Evolutionary conservation across 164 flowering plant genomes (phyloP).

Genomic region (Warburgia ugandensis): DNA sequence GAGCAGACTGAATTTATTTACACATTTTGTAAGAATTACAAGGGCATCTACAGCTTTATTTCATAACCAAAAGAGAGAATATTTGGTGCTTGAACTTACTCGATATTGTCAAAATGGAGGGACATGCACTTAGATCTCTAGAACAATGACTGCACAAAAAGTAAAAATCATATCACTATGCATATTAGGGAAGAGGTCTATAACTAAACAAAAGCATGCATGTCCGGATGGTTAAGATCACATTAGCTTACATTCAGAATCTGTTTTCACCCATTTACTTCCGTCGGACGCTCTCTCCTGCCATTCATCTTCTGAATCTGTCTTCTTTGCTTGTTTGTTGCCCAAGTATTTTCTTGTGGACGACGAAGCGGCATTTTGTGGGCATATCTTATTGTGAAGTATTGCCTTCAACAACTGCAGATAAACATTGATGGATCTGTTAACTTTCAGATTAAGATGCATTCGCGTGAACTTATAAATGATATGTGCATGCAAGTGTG

Average conservation of each 20-base stretch:
- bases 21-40: too few relatives aligned
- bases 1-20: too few relatives aligned
- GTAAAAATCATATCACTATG: slow-evolving; percentile 2
- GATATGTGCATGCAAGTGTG: background rate
- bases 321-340: slow-evolving; percentile 22
- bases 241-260: slow-evolving; percentile 41
- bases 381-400: slow-evolving; percentile 58
- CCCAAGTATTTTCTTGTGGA: slow-evolving; percentile 42
- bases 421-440: background rate
- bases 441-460: background rate
- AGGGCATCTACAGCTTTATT: too few relatives aligned
- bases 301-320: slow-evolving; percentile 25
- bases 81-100: too few relatives aligned
- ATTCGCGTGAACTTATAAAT: too few relatives aligned
- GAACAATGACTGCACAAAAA: slow-evolving; percentile 58
- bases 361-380: slow-evolving; percentile 36
- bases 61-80: too few relatives aligned
- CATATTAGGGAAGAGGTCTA: background rate
- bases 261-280: slow-evolving; percentile 85
- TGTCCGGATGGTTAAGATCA: background rate
- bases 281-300: slow-evolving; percentile 23
- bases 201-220: background rate
- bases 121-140: slow-evolving; percentile 53
- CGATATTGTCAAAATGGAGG: too few relatives aligned
- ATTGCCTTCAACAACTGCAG: slow-evolving; percentile 60